Evolutionary conservation across 1,284 basidiomycete genomes (phyloP), one percentile per base, ranked within the genome.

Genomic region (Naganishia cerealis): DNA sequence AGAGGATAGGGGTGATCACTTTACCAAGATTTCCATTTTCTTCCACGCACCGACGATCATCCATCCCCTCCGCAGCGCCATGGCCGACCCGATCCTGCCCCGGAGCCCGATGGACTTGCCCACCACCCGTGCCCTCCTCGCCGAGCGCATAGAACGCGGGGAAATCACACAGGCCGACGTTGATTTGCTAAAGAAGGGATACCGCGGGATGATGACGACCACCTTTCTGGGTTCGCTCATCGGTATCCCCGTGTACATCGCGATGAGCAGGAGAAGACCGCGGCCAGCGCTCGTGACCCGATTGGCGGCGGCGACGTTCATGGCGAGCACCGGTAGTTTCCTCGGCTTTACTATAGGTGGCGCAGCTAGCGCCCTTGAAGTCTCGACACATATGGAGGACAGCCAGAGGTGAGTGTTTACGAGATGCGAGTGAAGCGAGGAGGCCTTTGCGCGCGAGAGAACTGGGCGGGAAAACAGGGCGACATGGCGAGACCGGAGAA

Each of bases 271-370:
- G 7, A 57, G 72, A 8, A 53, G 24, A 16, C 71, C 71, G 3
- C 68, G 52, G 36, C 43, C 67, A 10, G 36, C 46, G 8, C 21
- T 67, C 13, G 36, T 29, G 21, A 50, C 33, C 26, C 67, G 69
- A 62, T 39, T 74, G 8, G 54, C 68, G 0, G 65, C 66, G 4
- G 65, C 72, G 9, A 68, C 66, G n/a, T 67, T 70, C 21, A 70
- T 73, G 57, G 58, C 66, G 5, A 57, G 65, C 13, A 53, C 70
- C 5, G 74, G 74, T 15, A 70, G 68, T 15, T 76, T 78, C 55
- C 33, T 76, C 8, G 77, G 77, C 2, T 77, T 76, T 50, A 72
- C 74, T 12, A 61, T 75, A 9, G 76, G 75, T 6, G 76, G 75
- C 4, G 72, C 71, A 1, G 74, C 72, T 0, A 75, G 71, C 2